Evolutionary conservation across 2,329 filamentous ascomycete genomes (phyloP), one percentile per base, ranked within the genome.

Genomic region (Aspergillus fumigatus): DNA sequence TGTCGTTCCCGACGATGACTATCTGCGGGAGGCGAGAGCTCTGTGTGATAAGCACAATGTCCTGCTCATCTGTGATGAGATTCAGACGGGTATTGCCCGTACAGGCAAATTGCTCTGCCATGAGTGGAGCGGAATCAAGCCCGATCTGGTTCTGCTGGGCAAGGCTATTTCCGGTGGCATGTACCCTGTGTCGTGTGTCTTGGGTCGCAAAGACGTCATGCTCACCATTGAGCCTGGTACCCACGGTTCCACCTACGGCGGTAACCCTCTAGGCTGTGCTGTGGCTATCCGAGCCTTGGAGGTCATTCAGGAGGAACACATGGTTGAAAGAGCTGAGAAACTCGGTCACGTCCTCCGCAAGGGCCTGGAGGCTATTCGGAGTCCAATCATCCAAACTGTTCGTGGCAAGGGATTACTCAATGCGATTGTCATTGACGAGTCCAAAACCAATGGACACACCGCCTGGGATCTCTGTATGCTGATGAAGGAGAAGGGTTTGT

Each of bases 101-200:
- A 99, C 94, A 19, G 94, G 94, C 53, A 90, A 89, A 70, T 89
- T 99, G 80, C 86, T 99, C 54, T 96, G 92, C 82, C 88, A 90
- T 69, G 86, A 99, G 77, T 97, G 94, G 92, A 88, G 90, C 55
- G 89, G 88, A 65, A 92, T 99, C 80, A 95, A 93, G 80, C 94
- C 93, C 41, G 94, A 99, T 73, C 83, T 99, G 69, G 88, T 99
- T 25, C 88, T 96, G 50, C 86, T 99, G 35, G 94, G 94, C 70
- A 99, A 99, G 80, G 94, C 94, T 65, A 96, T 99, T 73, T 96
- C 92, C 35, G 94, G 94, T 62, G 94, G 94, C 75, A 94, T 97
- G 88, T 99, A 99, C 78, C 94, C 94, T n/a, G 94, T 99, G 56
- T 96, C 92, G 59, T 92, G 88, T 67, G 92, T 99, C 50, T 82